Evolutionary conservation across 2,329 filamentous ascomycete species (phyloP).

Genomic region (Tothia fuscella): DNA sequence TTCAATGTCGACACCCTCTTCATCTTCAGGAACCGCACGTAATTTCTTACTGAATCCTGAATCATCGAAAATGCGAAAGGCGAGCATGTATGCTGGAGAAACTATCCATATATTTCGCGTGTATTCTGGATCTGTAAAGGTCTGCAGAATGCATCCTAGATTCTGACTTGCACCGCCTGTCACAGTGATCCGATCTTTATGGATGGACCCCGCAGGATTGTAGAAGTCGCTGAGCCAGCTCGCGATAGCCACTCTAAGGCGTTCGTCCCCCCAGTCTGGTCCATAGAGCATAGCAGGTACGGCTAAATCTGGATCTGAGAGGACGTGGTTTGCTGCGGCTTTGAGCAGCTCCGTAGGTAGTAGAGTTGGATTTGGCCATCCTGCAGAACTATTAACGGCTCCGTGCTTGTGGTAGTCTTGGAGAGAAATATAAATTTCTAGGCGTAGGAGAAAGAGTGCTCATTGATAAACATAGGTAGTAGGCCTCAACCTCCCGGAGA

Average conservation of each 20-base stretch:
- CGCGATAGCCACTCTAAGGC: slow-evolving; percentile 57
- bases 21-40: slow-evolving; percentile 62
- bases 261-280: slow-evolving; percentile 60
- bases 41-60: slow-evolving; percentile 57
- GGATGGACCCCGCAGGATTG: slow-evolving; percentile 29
- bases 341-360: slow-evolving; percentile 54
- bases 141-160: slow-evolving; percentile 62
- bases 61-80: slow-evolving; percentile 75
- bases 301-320: slow-evolving; percentile 48
- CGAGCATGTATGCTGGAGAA: slow-evolving; percentile 74
- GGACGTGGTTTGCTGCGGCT: slow-evolving; percentile 46
- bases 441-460: too few species aligned
- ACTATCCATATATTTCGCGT: slow-evolving; percentile 71
- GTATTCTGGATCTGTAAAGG: slow-evolving; percentile 66
- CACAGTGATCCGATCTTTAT: slow-evolving; percentile 57
- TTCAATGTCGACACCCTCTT: slow-evolving; percentile 60
- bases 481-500: too few species aligned
- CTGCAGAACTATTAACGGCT: slow-evolving; percentile 19
- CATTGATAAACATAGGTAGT: too few species aligned
- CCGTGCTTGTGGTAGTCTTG: background rate
- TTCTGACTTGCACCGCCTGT: slow-evolving; percentile 80
- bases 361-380: slow-evolving; percentile 55
- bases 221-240: slow-evolving; percentile 59
- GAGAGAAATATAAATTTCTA: too few species aligned
- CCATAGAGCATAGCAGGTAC: slow-evolving; percentile 64